Evolutionary conservation across 345 rosid genomes (phyloP).

Genomic region (Linum tenue): DNA sequence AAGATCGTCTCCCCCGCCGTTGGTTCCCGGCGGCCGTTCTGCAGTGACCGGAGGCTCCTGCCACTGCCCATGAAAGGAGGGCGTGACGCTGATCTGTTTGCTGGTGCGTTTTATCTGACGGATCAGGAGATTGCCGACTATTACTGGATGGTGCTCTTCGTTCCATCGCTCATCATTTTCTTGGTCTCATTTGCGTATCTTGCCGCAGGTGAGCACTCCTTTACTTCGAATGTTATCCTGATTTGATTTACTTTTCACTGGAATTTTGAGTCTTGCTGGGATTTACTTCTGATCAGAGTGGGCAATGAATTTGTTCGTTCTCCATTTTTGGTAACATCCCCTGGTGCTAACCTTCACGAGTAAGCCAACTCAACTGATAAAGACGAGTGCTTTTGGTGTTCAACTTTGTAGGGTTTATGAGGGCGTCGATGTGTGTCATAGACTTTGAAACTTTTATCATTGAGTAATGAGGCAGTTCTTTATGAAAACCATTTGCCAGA

Average conservation of each 20-base stretch:
- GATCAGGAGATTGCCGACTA: conserved; percentile 86
- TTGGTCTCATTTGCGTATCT: conserved; percentile 55
- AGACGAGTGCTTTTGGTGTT: not conserved
- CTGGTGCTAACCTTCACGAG: not conserved
- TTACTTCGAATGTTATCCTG: not conserved
- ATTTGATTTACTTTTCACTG: not conserved
- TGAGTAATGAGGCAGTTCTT: not conserved
- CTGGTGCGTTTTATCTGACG: conserved; percentile 73
- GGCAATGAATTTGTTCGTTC: too few relatives aligned
- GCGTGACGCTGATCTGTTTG: conserved; percentile 47
- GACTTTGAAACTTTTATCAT: not conserved
- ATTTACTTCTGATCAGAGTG: too few relatives aligned
- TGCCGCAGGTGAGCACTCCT: conserved; percentile 45
- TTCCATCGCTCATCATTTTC: conserved; percentile 60
- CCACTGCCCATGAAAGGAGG: conserved; percentile 47
- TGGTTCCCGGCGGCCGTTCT: conserved; percentile 55
- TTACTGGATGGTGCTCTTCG: conserved; percentile 77
- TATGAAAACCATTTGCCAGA: not conserved
- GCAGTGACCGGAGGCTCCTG: conserved; percentile 49
- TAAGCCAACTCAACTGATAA: not conserved
- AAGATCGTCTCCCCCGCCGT: conserved; percentile 64
- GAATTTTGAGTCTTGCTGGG: not conserved
- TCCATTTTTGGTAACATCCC: not conserved
- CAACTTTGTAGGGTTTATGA: not conserved
- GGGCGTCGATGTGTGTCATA: too few relatives aligned